Evolutionary conservation across 768 basidiomycete genomes (phyloP).

Genomic region (Suillus subluteus): DNA sequence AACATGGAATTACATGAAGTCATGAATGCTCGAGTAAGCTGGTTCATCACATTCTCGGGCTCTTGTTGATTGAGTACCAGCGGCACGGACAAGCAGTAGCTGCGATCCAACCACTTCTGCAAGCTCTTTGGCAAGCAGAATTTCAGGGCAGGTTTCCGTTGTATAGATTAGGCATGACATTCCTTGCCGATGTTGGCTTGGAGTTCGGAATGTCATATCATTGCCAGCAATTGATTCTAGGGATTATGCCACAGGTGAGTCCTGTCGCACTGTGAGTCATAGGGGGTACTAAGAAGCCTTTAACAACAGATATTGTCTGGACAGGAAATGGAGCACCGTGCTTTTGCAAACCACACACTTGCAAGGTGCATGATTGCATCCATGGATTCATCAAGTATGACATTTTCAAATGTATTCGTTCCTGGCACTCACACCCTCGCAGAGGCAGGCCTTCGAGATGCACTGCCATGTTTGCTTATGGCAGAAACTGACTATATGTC

Average conservation of each 20-base stretch:
- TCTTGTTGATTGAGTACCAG: constrained; percentile 40
- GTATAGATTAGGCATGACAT: constrained; percentile 69
- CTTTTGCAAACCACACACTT: constrained; percentile 71
- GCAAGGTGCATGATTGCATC: constrained; percentile 76
- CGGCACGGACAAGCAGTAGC: constrained; percentile 63
- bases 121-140: constrained; percentile 79
- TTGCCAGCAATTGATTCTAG: constrained; percentile 67
- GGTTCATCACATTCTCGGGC: constrained; percentile 17
- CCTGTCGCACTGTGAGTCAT: neutral
- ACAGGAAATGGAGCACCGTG: constrained; percentile 76
- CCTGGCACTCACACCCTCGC: constrained; percentile 5
- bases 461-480: constrained; percentile 59
- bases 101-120: constrained; percentile 67
- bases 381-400: constrained; percentile 49
- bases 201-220: constrained; percentile 77
- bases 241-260: constrained; percentile 80
- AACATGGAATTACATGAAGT: constrained; percentile 47
- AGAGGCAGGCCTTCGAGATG: constrained; percentile 51
- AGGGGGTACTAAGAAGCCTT: neutral
- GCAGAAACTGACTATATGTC: constrained; percentile 68
- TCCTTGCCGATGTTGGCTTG: constrained; percentile 78
- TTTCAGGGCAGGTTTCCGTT: constrained; percentile 69
- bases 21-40: constrained; percentile 44
- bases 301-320: constrained; percentile 65
- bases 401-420: constrained; percentile 8